phyloP scores from a whole-genome alignment of 306 rosid genomes.

The Cucurbita ficifolia region DNA sequence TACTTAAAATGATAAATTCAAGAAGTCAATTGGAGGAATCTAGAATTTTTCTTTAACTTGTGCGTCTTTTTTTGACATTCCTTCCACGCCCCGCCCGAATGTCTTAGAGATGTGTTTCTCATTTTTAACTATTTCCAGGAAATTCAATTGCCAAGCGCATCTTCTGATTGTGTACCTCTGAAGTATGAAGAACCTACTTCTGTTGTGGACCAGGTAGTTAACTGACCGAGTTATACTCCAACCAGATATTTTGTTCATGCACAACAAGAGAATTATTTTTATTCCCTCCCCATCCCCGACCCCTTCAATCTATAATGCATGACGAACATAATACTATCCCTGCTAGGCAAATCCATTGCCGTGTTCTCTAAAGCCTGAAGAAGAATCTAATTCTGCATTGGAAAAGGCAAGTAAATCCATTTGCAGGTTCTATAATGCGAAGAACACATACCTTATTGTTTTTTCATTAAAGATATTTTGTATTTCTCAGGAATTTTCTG shows the following conservation, averaged over 20 bases:
- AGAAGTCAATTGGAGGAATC: neutral
- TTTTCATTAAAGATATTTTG: neutral
- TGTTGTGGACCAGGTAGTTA: neutral
- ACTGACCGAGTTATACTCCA: neutral
- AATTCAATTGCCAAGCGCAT: slow-evolving; percentile 7
- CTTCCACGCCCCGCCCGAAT: neutral
- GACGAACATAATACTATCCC: neutral
- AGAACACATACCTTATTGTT: neutral
- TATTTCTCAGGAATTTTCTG: neutral
- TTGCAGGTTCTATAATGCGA: neutral
- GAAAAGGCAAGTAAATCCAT: slow-evolving; percentile 23
- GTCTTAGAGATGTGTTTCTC: neutral
- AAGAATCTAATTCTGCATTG: slow-evolving; percentile 11
- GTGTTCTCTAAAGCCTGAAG: slow-evolving; percentile 3
- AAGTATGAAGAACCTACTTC: slow-evolving; percentile 12
- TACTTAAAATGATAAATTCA: neutral
- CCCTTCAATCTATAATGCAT: neutral
- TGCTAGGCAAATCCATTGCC: slow-evolving; percentile 20
- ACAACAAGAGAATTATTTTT: neutral
- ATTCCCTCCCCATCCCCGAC: no score
- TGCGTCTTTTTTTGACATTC: neutral
- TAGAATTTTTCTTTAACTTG: neutral
- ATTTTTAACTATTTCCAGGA: slow-evolving; percentile 13
- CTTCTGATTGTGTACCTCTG: neutral
- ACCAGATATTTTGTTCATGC: neutral